Evolutionary conservation across 192 early-diverging fungal genomes (phyloP).

Genomic region (Endogone sp.): DNA sequence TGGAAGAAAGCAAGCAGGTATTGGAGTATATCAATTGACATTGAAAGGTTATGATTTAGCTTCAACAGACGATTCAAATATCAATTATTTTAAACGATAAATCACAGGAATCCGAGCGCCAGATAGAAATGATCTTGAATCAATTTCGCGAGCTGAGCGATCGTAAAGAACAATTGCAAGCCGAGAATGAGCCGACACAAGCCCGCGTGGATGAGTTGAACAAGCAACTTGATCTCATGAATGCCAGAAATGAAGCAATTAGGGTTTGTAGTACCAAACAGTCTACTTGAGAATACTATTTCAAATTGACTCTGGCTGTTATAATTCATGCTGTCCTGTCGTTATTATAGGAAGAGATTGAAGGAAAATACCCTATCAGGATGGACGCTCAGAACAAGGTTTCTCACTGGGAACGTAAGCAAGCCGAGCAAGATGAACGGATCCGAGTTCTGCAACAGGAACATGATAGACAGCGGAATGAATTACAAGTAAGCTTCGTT

Average conservation of each 20-base stretch:
- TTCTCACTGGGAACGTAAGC: slow-evolving; percentile 12
- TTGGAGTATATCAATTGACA: too few species aligned
- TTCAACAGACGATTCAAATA: too few species aligned
- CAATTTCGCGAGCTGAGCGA: slow-evolving; percentile 53
- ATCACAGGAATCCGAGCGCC: slow-evolving; percentile 37
- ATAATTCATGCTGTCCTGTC: too few species aligned
- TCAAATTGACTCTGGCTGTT: too few species aligned
- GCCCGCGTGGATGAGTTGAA: slow-evolving; percentile 35
- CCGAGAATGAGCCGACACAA: slow-evolving; percentile 32
- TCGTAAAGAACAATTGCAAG: slow-evolving; percentile 29
- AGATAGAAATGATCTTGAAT: slow-evolving; percentile 53
- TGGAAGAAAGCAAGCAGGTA: slow-evolving; percentile 43
- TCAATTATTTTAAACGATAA: too few species aligned
- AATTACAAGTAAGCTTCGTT: slow-evolving; percentile 5
- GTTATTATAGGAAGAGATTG: background rate
- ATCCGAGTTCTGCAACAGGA: slow-evolving; percentile 56
- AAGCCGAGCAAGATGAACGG: slow-evolving; percentile 30
- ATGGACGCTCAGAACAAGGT: background rate
- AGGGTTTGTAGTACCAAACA: slow-evolving; percentile 13
- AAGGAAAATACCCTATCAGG: background rate
- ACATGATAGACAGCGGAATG: slow-evolving; percentile 29
- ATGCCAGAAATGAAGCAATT: slow-evolving; percentile 4
- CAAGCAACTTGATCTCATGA: slow-evolving; percentile 13
- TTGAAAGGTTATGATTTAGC: too few species aligned
- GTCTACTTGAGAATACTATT: background rate